These are phyloP conservation scores for Clarireedia sp. DNA, from an alignment of 2,329 filamentous ascomycete genomes.

Conservation along the genomic window DNA sequence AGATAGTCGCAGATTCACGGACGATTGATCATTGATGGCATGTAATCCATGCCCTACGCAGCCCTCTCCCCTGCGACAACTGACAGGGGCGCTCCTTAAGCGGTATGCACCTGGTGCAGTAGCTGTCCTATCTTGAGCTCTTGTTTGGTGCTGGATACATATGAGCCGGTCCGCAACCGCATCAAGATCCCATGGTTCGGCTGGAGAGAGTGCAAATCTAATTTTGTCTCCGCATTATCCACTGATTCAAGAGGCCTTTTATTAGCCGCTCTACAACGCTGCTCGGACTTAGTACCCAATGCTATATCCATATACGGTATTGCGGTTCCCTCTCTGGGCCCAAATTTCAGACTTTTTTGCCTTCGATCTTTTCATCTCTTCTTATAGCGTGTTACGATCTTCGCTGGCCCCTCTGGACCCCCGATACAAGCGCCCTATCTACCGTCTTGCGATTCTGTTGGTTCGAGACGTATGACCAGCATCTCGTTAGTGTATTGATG, in stretches of 20 bases:
- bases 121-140: conserved; percentile 19
- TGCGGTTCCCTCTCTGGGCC: conserved; percentile 20
- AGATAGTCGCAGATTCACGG: not conserved
- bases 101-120: conserved; percentile 31
- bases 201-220: conserved; percentile 28
- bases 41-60: not conserved
- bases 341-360: conserved; percentile 17
- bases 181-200: conserved; percentile 36
- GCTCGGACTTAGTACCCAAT: conserved; percentile 14
- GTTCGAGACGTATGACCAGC: conserved; percentile 1
- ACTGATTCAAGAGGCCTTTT: conserved; percentile 35
- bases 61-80: conserved; percentile 2
- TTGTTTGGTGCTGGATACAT: conserved; percentile 23
- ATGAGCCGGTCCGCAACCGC: conserved; percentile 39
- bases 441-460: conserved; percentile 6
- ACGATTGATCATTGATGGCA: conserved; percentile 1
- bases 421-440: conserved; percentile 23
- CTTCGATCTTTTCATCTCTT: conserved; percentile 12
- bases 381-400: conserved; percentile 20
- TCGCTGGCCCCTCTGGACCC: conserved; percentile 23
- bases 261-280: conserved; percentile 35
- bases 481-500: conserved; percentile 7
- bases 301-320: conserved; percentile 33
- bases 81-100: conserved; percentile 25
- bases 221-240: conserved; percentile 30